Conservation (phyloP, 352 stramenopile species). For the Blastocystis sp. region DNA sequence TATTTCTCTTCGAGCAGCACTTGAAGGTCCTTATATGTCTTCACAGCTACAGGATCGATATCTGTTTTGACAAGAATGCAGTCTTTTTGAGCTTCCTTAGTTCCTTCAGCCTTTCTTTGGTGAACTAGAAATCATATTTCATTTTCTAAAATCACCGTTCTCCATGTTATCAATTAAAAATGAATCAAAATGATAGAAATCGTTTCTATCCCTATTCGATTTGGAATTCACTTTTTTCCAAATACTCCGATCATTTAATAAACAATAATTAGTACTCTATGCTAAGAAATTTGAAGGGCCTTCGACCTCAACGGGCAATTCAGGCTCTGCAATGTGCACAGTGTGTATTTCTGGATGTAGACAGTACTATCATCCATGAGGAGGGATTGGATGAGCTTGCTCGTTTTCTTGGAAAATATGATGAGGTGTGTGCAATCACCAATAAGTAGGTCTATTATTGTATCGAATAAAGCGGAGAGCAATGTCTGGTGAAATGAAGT, state of each 20-base stretch:
- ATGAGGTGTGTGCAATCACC: neutral
- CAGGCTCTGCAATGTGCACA: neutral
- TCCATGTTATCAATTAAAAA: neutral
- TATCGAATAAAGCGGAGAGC: neutral
- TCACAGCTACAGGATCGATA: conserved; percentile 44
- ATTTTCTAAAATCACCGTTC: neutral
- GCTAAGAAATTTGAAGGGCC: neutral
- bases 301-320: neutral
- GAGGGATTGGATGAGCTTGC: conserved; percentile 59
- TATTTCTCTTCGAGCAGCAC: neutral
- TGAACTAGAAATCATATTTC: neutral
- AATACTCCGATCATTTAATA: too few relatives aligned
- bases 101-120: neutral
- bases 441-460: neutral
- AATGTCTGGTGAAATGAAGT: conserved; percentile 19
- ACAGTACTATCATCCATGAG: conserved; percentile 36
- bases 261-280: neutral
- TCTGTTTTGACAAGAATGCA: conserved; percentile 41
- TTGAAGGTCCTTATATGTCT: conserved; percentile 53
- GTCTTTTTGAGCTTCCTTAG: neutral
- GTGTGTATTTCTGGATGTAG: conserved; percentile 46
- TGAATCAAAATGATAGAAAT: neutral
- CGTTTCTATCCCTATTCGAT: neutral
- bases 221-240: neutral
- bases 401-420: conserved; percentile 14